Percentiles rank a stretch among this genome's conserved stretches.
Evolutionary conservation across 108 stramenopile genomes (phyloP).

Genomic region (Bacterosira constricta): DNA sequence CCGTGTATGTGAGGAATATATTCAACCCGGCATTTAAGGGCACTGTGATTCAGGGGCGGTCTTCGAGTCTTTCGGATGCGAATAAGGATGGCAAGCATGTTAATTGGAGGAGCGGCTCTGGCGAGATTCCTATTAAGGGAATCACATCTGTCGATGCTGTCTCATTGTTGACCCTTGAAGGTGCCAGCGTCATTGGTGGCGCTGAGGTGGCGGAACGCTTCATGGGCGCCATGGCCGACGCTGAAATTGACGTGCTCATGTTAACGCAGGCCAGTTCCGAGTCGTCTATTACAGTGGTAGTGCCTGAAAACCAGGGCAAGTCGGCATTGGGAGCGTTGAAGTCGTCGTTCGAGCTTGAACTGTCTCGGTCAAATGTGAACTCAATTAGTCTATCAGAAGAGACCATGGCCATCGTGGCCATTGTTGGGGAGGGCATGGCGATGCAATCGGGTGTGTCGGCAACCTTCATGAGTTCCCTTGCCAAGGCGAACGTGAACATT

Average conservation of each 20-base stretch:
- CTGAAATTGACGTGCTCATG: slow-evolving; percentile 75
- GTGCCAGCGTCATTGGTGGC: slow-evolving; percentile 83
- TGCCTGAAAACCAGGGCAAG: slow-evolving; percentile 69
- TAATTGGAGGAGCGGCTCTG: slow-evolving; percentile 65
- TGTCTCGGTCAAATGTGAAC: slow-evolving; percentile 63
- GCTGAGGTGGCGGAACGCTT: slow-evolving; percentile 81
- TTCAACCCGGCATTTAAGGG: slow-evolving; percentile 84
- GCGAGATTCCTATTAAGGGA: slow-evolving; percentile 74
- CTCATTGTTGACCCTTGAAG: slow-evolving; percentile 83
- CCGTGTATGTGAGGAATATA: slow-evolving; percentile 85
- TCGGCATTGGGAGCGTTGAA: slow-evolving; percentile 59
- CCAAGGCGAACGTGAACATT: slow-evolving; percentile 86
- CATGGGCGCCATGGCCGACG: slow-evolving; percentile 80
- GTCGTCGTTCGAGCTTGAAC: slow-evolving; percentile 74
- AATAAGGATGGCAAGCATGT: slow-evolving; percentile 45
- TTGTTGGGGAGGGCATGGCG: slow-evolving; percentile 89
- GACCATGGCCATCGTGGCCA: slow-evolving; percentile 81
- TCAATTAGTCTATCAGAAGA: slow-evolving; percentile 50
- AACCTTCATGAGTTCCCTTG: slow-evolving; percentile 81
- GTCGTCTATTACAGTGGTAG: slow-evolving; percentile 79
- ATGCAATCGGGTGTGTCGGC: slow-evolving; percentile 81
- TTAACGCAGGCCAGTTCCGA: slow-evolving; percentile 90
- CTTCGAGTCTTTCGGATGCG: slow-evolving; percentile 53
- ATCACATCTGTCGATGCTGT: slow-evolving; percentile 84
- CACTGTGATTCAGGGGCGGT: slow-evolving; percentile 77